Base-by-base conservation (phyloP, 768 basidiomycete species). In the Kwoniella sp. region DNA sequence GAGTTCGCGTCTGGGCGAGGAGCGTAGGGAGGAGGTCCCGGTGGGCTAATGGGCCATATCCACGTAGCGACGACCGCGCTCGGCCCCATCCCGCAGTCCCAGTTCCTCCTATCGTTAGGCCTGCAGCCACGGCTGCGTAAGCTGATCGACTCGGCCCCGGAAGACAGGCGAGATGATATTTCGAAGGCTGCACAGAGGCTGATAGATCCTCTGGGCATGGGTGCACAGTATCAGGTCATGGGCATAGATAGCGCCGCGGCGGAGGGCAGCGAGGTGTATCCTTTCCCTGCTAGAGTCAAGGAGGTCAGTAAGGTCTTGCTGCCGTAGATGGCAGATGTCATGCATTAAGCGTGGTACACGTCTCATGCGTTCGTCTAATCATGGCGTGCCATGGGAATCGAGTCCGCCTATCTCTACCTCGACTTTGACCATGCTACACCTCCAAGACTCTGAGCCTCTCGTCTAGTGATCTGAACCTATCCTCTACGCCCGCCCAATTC, bases 151-250 rank as follows among this genome's bases (percentile, higher is more conserved):
- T 71, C 77, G 0, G 83, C 84, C 0, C 34, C 69, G 8, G 76
- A 80, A 2, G 83, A 69, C 15, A 36, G 83, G 17, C 76, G 75
- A 57, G 56, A 66, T 12, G 79, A 79, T 3, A 84, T 92, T 39
- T 75, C 75, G 20, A 75, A 78, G 22, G 84, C 83, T 0, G 87
- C 84, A 20, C 73, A 79, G 50, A 75, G 91, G 55, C 76, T 96
- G n/a, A 80, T 89, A 15, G 87, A 95, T 70, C 78, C 78, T 1
- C 76, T 76, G 10, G 79, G 89, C 17, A 98, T 98, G 93, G 93
- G 95, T 0, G 78, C 72, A 32, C 82, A 93, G 76, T 98, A 96
- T 67, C 80, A 84, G 72, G 80, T 96, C 15, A 75, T 96, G 71
- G 90, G 84, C 1, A 57, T 85, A 2, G 77, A 76, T 4, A 42